Evolutionary conservation across 179 eudicot genomes (phyloP).

Genomic region (Carnegiea gigantea): DNA sequence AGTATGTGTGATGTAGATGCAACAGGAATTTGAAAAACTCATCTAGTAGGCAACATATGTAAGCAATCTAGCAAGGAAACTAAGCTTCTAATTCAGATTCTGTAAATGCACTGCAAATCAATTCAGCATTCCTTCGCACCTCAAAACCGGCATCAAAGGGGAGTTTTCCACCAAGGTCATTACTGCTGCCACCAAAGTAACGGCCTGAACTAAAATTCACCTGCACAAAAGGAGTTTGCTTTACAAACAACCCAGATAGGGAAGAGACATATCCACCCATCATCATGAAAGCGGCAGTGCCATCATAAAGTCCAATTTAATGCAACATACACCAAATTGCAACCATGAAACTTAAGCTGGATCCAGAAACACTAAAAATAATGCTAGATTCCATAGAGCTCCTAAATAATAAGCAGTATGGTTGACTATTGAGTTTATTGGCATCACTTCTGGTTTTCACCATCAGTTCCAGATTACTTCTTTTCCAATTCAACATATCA

Average conservation of each 20-base stretch:
- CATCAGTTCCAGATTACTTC: not conserved
- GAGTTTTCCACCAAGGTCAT: slow-evolving; percentile 51
- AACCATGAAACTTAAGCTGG: not conserved
- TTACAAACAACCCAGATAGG: slow-evolving; percentile 19
- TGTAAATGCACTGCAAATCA: not conserved
- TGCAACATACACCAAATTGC: not conserved
- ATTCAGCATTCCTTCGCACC: slow-evolving; percentile 40
- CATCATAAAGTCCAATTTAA: not conserved
- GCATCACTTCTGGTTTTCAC: not conserved
- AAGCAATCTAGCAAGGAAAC: not conserved
- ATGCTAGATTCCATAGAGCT: not conserved
- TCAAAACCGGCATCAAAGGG: slow-evolving; percentile 99
- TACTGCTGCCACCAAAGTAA: slow-evolving; percentile 65
- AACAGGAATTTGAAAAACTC: not conserved
- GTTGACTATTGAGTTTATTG: not conserved
- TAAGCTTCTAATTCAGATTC: not conserved
- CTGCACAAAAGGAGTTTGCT: slow-evolving; percentile 42
- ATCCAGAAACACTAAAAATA: not conserved
- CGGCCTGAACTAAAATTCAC: slow-evolving; percentile 95
- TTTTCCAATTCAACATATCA: not conserved
- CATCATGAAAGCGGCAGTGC: not conserved
- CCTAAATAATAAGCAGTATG: not conserved
- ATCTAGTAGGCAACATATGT: not conserved
- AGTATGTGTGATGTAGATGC: not conserved
- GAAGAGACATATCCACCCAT: slow-evolving; percentile 3